Percentiles rank a stretch among this genome's conserved stretches.
Evolutionary conservation across 2,329 filamentous ascomycete genomes (phyloP).

Genomic region (Ophiostoma perfectum): DNA sequence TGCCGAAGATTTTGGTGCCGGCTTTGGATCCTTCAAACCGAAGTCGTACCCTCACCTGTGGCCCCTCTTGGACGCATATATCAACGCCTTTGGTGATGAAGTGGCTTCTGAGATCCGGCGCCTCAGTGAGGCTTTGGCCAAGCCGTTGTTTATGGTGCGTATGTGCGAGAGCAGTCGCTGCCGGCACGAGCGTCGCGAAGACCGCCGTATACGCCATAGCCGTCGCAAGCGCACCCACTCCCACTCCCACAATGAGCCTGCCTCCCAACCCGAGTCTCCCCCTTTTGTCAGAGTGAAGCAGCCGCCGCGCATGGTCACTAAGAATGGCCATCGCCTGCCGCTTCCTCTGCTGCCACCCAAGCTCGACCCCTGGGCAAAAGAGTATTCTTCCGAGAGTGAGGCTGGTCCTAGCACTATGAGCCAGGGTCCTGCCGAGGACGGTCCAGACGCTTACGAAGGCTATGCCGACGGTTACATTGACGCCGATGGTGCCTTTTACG

Average conservation of each 20-base stretch:
- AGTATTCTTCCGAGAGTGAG: background rate
- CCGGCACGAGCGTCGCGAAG: slow-evolving; percentile 1
- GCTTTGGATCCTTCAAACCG: background rate
- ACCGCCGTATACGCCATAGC: slow-evolving; percentile 19
- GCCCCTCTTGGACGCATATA: slow-evolving; percentile 42
- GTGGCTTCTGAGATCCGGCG: slow-evolving; percentile 15
- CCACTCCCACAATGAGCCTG: background rate
- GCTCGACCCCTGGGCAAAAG: slow-evolving; percentile 15
- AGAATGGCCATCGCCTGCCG: slow-evolving; percentile 26
- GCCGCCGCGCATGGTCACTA: slow-evolving; percentile 24
- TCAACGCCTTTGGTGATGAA: slow-evolving; percentile 29
- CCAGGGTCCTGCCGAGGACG: background rate
- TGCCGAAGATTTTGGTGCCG: background rate
- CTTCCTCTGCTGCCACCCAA: slow-evolving; percentile 21
- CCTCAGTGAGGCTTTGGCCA: slow-evolving; percentile 15
- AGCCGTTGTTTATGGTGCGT: slow-evolving; percentile 18
- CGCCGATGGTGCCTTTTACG: background rate
- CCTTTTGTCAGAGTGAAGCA: background rate
- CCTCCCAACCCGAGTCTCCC: background rate
- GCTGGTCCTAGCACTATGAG: background rate
- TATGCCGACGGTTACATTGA: slow-evolving; percentile 10
- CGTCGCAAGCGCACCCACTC: background rate
- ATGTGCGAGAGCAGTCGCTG: slow-evolving; percentile 21
- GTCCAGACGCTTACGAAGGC: background rate
- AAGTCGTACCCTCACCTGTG: slow-evolving; percentile 28